phyloP scores from a whole-genome alignment of 345 rosid genomes.

The Eucalyptus pauciflora region DNA sequence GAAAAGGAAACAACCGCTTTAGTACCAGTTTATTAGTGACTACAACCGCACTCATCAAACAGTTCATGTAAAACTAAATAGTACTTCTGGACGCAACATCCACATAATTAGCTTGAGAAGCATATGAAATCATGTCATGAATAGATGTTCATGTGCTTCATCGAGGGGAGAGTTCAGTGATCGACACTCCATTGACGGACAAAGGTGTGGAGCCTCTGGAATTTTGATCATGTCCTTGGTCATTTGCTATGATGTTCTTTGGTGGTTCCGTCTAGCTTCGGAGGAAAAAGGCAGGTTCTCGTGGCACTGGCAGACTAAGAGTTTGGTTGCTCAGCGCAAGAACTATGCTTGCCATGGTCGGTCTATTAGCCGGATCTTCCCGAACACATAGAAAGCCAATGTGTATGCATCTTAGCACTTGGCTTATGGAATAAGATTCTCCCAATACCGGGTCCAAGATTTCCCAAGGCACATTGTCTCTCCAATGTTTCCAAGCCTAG shows the following conservation, averaged over 20 bases:
- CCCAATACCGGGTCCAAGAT: neutral
- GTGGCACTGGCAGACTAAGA: constrained; percentile 22
- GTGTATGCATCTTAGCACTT: constrained; percentile 33
- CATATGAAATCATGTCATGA: neutral
- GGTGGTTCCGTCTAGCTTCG: neutral
- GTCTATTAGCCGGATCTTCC: constrained; percentile 22
- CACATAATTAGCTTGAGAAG: neutral
- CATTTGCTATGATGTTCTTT: neutral
- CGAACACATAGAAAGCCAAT: constrained; percentile 49
- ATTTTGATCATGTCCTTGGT: neutral
- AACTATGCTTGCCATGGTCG: constrained; percentile 33
- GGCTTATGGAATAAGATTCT: neutral
- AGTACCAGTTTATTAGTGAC: no score
- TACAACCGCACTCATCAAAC: neutral
- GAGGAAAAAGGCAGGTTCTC: constrained; percentile 24
- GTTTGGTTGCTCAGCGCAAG: constrained; percentile 33
- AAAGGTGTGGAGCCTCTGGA: neutral
- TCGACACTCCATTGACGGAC: neutral
- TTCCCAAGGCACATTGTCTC: neutral
- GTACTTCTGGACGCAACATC: neutral
- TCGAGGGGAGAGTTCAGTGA: neutral
- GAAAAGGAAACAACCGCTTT: no score
- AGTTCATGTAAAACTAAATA: neutral
- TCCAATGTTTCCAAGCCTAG: constrained; percentile 59
- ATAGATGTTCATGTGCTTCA: neutral